Conservation (phyloP, 495 filamentous ascomycete genomes). For the Hypoxylon fragiforme region DNA sequence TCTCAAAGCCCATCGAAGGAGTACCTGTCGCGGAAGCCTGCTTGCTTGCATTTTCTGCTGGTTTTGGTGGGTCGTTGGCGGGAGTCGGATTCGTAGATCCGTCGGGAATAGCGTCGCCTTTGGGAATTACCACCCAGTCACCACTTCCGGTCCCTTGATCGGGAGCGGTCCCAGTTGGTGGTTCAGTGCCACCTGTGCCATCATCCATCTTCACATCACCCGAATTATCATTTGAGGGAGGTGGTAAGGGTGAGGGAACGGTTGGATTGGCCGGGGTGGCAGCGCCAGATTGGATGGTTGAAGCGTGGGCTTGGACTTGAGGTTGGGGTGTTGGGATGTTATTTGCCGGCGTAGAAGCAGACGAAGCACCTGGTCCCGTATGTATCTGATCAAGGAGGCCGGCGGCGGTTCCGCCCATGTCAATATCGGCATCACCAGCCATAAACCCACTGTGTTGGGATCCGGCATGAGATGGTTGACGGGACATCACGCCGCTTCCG, state of each 20-base stretch:
- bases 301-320: slow-evolving; percentile 46
- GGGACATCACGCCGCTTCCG: slow-evolving; percentile 41
- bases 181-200: slow-evolving; percentile 31
- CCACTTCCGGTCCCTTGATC: slow-evolving; percentile 50
- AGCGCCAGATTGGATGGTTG: slow-evolving; percentile 47
- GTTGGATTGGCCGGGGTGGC: slow-evolving; percentile 51
- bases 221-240: slow-evolving; percentile 24
- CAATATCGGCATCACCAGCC: slow-evolving; percentile 61
- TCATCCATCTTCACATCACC: slow-evolving; percentile 45
- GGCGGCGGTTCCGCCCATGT: slow-evolving; percentile 66
- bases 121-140: slow-evolving; percentile 61
- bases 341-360: slow-evolving; percentile 53
- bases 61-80: slow-evolving; percentile 12
- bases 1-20: slow-evolving; percentile 45
- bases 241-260: slow-evolving; percentile 39
- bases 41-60: slow-evolving; percentile 36
- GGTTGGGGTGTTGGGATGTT: slow-evolving; percentile 52
- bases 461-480: slow-evolving; percentile 51
- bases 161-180: slow-evolving; percentile 32
- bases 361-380: slow-evolving; percentile 56
- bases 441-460: slow-evolving; percentile 56
- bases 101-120: slow-evolving; percentile 44
- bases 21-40: slow-evolving; percentile 45
- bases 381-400: slow-evolving; percentile 68
- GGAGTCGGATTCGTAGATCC: slow-evolving; percentile 18